A percentile compares a stretch with the other conserved stretches of the same genome.
These are phyloP conservation scores for Cokeromyces recurvatus DNA, from an alignment of 371 early-diverging fungal species.

Conservation along the genomic window DNA sequence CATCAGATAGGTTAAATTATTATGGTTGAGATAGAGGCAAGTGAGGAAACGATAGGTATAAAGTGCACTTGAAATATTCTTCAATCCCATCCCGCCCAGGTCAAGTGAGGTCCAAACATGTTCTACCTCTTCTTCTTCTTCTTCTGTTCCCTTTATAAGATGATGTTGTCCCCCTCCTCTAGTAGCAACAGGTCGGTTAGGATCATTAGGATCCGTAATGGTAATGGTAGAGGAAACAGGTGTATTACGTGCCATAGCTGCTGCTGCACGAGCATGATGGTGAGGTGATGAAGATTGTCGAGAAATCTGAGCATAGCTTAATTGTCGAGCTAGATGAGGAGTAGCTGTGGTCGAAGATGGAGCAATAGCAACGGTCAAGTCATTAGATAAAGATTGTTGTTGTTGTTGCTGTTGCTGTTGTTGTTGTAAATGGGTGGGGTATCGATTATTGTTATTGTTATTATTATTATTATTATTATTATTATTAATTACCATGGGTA, in stretches of 20 bases:
- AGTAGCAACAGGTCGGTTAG: constrained; percentile 32
- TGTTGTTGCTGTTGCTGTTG: constrained; percentile 4
- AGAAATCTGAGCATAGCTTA: constrained; percentile 67
- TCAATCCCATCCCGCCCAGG: constrained; percentile 90
- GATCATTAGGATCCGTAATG: constrained; percentile 62
- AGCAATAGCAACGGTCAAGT: not conserved
- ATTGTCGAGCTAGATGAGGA: constrained; percentile 66
- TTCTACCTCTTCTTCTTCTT: too few species aligned
- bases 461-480: not conserved
- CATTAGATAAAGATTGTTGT: not conserved
- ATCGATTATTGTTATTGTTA: not conserved
- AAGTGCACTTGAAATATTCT: constrained; percentile 68
- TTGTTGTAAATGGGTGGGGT: constrained; percentile 1
- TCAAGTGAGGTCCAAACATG: constrained; percentile 85
- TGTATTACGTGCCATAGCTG: constrained; percentile 51
- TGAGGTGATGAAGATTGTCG: constrained; percentile 81
- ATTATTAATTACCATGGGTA: too few species aligned
- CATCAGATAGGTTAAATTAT: constrained; percentile 77
- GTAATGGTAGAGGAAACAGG: constrained; percentile 52
- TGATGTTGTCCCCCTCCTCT: not conserved
- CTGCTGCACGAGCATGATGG: constrained; percentile 83
- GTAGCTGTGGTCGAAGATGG: constrained; percentile 1
- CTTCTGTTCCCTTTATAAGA: constrained; percentile 3
- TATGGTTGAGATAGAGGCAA: constrained; percentile 91
- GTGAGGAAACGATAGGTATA: constrained; percentile 85